Evolutionary conservation across 2,329 filamentous ascomycete species (phyloP).

Genomic region (Trichoderma harzianum): DNA sequence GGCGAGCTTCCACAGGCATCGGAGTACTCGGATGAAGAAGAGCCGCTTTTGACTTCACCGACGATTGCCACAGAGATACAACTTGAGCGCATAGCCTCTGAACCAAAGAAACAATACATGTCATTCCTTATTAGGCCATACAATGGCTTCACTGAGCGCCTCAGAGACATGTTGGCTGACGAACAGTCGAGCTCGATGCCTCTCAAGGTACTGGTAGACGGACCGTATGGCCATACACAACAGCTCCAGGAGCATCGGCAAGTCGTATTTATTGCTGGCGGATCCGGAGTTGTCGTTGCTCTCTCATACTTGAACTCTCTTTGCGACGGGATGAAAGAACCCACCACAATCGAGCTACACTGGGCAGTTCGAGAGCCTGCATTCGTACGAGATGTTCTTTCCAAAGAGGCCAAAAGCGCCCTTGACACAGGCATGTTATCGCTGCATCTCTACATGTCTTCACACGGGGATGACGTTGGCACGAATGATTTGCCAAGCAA

Average conservation of each 20-base stretch:
- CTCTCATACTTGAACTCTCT: constrained; percentile 38
- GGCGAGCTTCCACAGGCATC: constrained; percentile 18
- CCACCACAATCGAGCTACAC: constrained; percentile 34
- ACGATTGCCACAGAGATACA: background rate
- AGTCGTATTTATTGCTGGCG: constrained; percentile 43
- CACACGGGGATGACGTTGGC: constrained; percentile 10
- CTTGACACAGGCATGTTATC: constrained; percentile 30
- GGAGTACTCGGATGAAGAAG: constrained; percentile 31
- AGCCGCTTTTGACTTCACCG: constrained; percentile 30
- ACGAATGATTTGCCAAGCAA: constrained; percentile 20
- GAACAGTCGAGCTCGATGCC: constrained; percentile 26
- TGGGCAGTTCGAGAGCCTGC: constrained; percentile 43
- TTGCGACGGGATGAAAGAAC: constrained; percentile 17
- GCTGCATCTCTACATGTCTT: constrained; percentile 35
- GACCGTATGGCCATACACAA: constrained; percentile 42
- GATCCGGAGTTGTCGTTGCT: constrained; percentile 43
- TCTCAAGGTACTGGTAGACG: constrained; percentile 41
- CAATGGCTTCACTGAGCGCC: constrained; percentile 41
- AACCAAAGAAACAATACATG: constrained; percentile 26
- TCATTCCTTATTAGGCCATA: constrained; percentile 46
- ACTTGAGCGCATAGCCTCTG: too few species aligned
- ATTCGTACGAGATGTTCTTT: constrained; percentile 36
- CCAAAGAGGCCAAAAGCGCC: constrained; percentile 31
- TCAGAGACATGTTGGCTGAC: constrained; percentile 31
- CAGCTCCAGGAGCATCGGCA: constrained; percentile 38